Conservation (phyloP, 2,329 filamentous ascomycete species). For the Exutisphaerella laricina region DNA sequence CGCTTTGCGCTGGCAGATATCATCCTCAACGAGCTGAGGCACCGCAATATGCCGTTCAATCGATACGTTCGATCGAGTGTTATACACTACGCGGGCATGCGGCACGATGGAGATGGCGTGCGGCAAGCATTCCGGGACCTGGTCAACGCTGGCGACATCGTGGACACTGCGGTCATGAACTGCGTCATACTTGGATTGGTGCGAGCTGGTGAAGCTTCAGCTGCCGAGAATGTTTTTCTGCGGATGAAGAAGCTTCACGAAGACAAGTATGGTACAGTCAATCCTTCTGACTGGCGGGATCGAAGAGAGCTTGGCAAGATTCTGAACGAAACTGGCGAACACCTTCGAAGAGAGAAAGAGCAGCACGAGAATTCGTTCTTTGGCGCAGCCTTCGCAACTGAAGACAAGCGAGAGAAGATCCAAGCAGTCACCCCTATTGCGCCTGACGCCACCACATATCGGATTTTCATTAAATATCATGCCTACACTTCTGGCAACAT, state of each 20-base stretch:
- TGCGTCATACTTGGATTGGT: constrained; percentile 76
- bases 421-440: constrained; percentile 62
- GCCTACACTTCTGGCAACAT: constrained; percentile 65
- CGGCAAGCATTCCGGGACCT: constrained; percentile 74
- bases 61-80: constrained; percentile 76
- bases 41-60: constrained; percentile 61
- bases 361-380: constrained; percentile 45
- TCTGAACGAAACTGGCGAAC: constrained; percentile 42
- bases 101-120: constrained; percentile 66
- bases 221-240: constrained; percentile 74
- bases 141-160: constrained; percentile 77
- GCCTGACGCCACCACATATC: constrained; percentile 74
- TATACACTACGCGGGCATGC: constrained; percentile 78
- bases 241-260: constrained; percentile 68
- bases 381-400: constrained; percentile 20
- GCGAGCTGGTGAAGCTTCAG: constrained; percentile 65
- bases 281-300: constrained; percentile 39
- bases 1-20: constrained; percentile 81
- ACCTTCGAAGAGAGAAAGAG: constrained; percentile 44
- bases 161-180: constrained; percentile 83
- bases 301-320: constrained; percentile 42
- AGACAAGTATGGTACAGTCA: constrained; percentile 29
- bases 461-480: constrained; percentile 71
- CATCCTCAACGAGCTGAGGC: constrained; percentile 74
- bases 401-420: constrained; percentile 43